Percentiles rank a stretch among this genome's conserved stretches.
phyloP scores from a whole-genome alignment of 2,329 filamentous ascomycete genomes.

The Fusarium drepaniforme region DNA sequence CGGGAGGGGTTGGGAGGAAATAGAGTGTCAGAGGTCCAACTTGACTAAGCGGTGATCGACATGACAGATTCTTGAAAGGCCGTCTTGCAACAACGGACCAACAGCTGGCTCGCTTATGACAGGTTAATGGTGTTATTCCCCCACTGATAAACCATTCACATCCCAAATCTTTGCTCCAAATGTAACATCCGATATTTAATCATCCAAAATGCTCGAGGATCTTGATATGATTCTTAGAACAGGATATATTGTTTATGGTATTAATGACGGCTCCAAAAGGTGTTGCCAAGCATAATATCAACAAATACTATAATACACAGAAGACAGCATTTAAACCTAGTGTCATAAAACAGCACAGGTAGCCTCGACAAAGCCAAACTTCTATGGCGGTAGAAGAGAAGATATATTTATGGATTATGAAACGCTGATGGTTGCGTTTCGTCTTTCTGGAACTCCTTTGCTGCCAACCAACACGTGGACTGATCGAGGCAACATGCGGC shows the following conservation, averaged over 20 bases:
- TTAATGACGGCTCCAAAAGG: no score
- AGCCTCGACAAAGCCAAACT: no score
- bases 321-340: no score
- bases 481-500: neutral
- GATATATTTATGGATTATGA: neutral
- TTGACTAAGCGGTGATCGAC: neutral
- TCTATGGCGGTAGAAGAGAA: no score
- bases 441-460: neutral
- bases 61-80: neutral
- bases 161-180: neutral
- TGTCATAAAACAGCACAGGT: no score
- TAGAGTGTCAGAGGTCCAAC: neutral
- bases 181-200: neutral
- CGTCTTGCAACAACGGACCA: neutral
- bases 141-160: neutral
- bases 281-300: no score
- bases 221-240: no score
- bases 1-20: neutral
- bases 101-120: neutral
- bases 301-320: no score
- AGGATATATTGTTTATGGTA: no score
- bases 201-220: neutral
- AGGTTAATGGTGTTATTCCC: neutral
- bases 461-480: neutral
- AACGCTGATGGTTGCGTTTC: neutral